Evolutionary conservation across 2,329 filamentous ascomycete genomes (phyloP), one percentile per base, ranked within the genome.

Genomic region (Cryphonectria naterciae): DNA sequence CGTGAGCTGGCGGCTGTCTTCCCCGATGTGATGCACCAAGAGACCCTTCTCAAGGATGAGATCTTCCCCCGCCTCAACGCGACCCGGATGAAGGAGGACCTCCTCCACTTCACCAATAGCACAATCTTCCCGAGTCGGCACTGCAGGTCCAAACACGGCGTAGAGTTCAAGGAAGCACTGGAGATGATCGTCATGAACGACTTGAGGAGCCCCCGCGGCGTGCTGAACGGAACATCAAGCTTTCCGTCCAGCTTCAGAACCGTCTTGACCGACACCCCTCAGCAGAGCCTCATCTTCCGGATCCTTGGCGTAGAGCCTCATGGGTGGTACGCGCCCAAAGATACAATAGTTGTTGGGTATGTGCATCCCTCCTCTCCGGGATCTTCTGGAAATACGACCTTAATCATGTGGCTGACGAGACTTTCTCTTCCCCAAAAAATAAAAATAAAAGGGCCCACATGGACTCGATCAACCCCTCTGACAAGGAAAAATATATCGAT

Each of bases 391-490:
- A 17, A 17, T 15, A 19, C 28, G 25, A 49, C 6, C 19, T n/a
- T n/a, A 28, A 32, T 32, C 32, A 32, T 19, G 17, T 19, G 7
- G 60, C 60, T 62, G n/a, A 62, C 60, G 35, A 39, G 17, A n/a
- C 25, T 35, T 32, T 19, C 15, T 19, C 13, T 1, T 39, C 37
- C 10, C 37, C 32, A 17, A 19, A 19, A 19, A 46, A 49, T 0
- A 39, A 10, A n/a, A n/a, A 22, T 49, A 10, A 49, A 28, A 64
- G 68, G 22, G 68, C 68, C 19, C 68, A 70, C 19, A 62, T 70
- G 32, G 68, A 70, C 22, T 70, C 68, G 2, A 60, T 65, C 68
- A 67, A 52, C n/a, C 17, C 19, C 1, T 4, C 6, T 5, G 8
- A 35, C 41, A 35, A 35, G 5, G 19, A 3, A 1, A n/a, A 56